phyloP scores from a whole-genome alignment of 495 filamentous ascomycete species.

The Penicillium robsamsonii region DNA sequence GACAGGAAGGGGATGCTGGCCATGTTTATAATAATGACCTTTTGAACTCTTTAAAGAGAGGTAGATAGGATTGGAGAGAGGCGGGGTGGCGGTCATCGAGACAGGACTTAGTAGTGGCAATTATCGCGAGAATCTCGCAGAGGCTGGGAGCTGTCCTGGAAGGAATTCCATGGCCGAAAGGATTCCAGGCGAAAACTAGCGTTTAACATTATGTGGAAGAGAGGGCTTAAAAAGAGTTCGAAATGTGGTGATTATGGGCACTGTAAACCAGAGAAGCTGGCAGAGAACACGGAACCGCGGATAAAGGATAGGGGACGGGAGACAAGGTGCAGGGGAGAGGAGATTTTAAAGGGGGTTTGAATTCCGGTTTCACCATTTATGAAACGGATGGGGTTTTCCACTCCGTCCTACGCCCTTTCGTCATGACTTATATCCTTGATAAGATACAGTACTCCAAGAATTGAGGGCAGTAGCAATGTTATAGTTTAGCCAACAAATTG shows the following conservation, averaged over 20 bases:
- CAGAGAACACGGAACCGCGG: conserved; percentile 1
- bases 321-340: background rate
- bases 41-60: no score
- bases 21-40: no score
- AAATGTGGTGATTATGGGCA: background rate
- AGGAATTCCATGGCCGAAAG: conserved; percentile 19
- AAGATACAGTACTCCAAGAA: no score
- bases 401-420: no score
- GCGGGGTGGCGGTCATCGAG: background rate
- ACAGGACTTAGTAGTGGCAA: conserved; percentile 17
- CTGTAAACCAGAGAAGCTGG: background rate
- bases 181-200: conserved; percentile 16
- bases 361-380: background rate
- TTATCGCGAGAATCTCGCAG: conserved; percentile 7
- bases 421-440: no score
- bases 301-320: no score
- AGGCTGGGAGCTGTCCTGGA: conserved; percentile 9
- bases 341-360: background rate
- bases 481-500: no score
- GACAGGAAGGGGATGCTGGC: conserved; percentile 2
- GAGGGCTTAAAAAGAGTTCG: background rate
- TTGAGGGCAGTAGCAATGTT: no score
- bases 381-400: no score
- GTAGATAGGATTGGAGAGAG: no score
- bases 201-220: conserved; percentile 10